Conservation (phyloP, 2,329 filamentous ascomycete species). For the Xylaria arbuscula region DNA sequence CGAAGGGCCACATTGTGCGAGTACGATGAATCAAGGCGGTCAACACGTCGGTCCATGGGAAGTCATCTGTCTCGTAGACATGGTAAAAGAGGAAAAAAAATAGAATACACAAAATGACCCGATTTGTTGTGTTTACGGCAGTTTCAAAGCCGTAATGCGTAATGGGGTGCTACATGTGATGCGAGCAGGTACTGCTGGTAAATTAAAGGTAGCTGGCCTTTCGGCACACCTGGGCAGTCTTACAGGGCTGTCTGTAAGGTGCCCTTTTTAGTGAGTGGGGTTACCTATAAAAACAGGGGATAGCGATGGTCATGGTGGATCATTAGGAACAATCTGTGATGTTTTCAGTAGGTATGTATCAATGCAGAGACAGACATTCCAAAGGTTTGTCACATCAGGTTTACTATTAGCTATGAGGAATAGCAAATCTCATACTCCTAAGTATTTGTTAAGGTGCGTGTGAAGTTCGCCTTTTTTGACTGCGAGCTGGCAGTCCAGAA, state of each 20-base stretch:
- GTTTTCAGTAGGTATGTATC: not conserved
- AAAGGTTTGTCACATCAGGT: not conserved
- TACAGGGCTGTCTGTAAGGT: not conserved
- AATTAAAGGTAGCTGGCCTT: not conserved
- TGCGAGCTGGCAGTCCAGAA: not conserved
- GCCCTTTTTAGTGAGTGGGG: not conserved
- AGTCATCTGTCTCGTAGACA: conserved; percentile 23
- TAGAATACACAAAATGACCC: not conserved
- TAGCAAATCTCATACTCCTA: not conserved
- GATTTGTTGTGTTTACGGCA: not conserved
- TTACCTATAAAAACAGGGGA: not conserved
- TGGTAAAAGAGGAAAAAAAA: not conserved
- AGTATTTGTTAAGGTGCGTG: not conserved
- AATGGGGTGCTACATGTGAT: not conserved
- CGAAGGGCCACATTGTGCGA: conserved; percentile 44
- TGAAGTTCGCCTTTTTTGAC: not conserved
- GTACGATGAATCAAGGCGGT: conserved; percentile 28
- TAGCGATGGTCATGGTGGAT: not conserved
- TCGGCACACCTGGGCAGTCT: not conserved
- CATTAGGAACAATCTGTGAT: not conserved
- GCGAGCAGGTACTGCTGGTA: not conserved
- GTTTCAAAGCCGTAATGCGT: not conserved
- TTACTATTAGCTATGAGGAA: not conserved
- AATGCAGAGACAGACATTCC: not conserved
- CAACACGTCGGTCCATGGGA: conserved; percentile 42